Conservation (phyloP, 2,329 filamentous ascomycete genomes). For the Pseudogymnoascus sp. region DNA sequence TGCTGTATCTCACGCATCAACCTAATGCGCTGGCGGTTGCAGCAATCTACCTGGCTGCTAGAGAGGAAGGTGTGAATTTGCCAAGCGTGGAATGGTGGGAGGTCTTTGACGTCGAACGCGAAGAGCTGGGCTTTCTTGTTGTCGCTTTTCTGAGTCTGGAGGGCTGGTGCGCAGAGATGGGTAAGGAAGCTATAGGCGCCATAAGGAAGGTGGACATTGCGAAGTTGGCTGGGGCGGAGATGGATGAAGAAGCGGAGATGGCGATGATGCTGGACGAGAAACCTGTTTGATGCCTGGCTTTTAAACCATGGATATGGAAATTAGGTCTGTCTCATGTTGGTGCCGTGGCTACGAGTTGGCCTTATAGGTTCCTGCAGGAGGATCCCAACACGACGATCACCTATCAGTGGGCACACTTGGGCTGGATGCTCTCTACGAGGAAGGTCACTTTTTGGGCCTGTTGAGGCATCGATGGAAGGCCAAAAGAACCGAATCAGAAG, state of each 20-base stretch:
- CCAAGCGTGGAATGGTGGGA: constrained; percentile 93
- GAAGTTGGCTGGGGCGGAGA: neutral
- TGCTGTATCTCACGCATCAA: constrained; percentile 87
- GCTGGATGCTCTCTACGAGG: neutral
- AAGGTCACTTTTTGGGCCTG: neutral
- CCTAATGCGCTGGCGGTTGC: constrained; percentile 77
- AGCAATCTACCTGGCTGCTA: constrained; percentile 81
- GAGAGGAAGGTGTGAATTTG: constrained; percentile 67
- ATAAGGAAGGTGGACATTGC: neutral
- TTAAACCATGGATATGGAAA: neutral
- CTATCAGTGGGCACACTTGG: neutral
- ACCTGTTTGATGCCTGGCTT: neutral
- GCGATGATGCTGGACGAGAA: constrained; percentile 5
- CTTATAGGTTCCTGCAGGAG: neutral
- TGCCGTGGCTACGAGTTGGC: neutral
- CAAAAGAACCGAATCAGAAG: neutral
- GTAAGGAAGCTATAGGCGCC: neutral
- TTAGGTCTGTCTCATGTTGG: neutral
- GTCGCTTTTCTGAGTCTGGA: constrained; percentile 75
- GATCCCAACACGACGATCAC: neutral
- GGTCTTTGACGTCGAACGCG: constrained; percentile 90
- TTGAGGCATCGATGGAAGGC: neutral
- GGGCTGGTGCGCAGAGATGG: constrained; percentile 34
- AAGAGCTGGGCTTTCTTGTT: constrained; percentile 88
- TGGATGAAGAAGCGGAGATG: neutral